These are phyloP conservation scores for Globisporangium ultimum DNA, from an alignment of 352 stramenopile species.

Conservation along the genomic window DNA sequence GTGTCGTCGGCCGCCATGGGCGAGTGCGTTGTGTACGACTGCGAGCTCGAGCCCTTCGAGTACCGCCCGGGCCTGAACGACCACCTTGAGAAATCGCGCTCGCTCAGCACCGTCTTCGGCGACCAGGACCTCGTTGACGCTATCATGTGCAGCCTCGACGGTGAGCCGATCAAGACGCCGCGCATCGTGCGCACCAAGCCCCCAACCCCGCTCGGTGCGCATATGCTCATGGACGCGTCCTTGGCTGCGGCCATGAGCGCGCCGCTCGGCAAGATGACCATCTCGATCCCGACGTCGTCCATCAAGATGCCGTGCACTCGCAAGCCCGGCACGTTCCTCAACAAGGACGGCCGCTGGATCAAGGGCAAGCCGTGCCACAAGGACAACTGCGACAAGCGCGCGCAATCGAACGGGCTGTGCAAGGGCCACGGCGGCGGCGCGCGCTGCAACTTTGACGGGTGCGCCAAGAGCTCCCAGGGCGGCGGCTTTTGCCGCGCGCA, in stretches of 20 bases:
- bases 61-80: slow-evolving; percentile 30
- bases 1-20: slow-evolving; percentile 17
- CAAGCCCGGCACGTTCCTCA: slow-evolving; percentile 81
- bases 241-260: slow-evolving; percentile 7
- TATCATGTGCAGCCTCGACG: slow-evolving; percentile 73
- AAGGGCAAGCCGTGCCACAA: slow-evolving; percentile 82
- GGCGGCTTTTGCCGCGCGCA: slow-evolving; percentile 75
- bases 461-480: slow-evolving; percentile 72
- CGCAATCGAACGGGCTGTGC: slow-evolving; percentile 76
- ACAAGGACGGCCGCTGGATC: slow-evolving; percentile 87
- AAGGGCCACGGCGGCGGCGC: slow-evolving; percentile 80
- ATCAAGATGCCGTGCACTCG: slow-evolving; percentile 41
- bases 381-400: slow-evolving; percentile 68
- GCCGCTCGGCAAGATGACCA: slow-evolving; percentile 25
- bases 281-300: slow-evolving; percentile 21
- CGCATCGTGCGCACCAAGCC: slow-evolving; percentile 1
- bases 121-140: slow-evolving; percentile 76
- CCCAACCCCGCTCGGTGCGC: slow-evolving; percentile 9
- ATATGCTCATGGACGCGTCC: background rate
- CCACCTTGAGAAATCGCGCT: slow-evolving; percentile 28
- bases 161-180: slow-evolving; percentile 29
- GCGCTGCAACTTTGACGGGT: slow-evolving; percentile 70
- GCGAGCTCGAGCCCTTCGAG: slow-evolving; percentile 70
- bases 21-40: slow-evolving; percentile 23
- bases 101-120: slow-evolving; percentile 72